These are phyloP conservation scores for Volutella citrinella DNA, from an alignment of 2,329 filamentous ascomycete genomes.

Conservation along the genomic window DNA sequence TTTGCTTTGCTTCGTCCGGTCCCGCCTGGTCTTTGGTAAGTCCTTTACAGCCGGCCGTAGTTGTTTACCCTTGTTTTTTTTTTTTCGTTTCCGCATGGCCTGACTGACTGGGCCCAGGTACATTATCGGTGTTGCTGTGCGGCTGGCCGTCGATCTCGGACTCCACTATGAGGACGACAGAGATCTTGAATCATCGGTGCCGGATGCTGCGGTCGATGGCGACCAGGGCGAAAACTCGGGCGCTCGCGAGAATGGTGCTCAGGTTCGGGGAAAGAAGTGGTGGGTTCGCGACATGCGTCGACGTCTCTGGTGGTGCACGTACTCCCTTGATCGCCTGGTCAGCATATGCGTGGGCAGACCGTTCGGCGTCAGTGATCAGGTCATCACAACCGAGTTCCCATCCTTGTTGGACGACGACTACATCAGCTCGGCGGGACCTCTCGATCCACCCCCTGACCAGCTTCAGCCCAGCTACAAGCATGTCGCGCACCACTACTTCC, in stretches of 20 bases:
- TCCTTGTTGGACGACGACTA: constrained; percentile 83
- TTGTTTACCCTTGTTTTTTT: constrained; percentile 1
- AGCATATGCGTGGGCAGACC: constrained; percentile 91
- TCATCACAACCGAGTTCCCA: constrained; percentile 93
- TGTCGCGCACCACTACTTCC: constrained; percentile 89
- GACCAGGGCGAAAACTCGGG: constrained; percentile 34
- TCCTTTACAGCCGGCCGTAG: constrained; percentile 1
- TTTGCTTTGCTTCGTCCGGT: constrained; percentile 90
- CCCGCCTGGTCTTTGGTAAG: constrained; percentile 81
- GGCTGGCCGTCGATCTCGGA: constrained; percentile 86
- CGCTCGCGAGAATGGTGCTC: constrained; percentile 32
- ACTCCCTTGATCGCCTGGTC: constrained; percentile 91
- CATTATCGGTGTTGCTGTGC: constrained; percentile 89
- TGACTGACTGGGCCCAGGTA: constrained; percentile 50
- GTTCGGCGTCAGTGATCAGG: constrained; percentile 93
- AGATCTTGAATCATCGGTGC: constrained; percentile 57
- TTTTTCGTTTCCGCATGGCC: constrained; percentile 2
- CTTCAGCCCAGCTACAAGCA: constrained; percentile 80
- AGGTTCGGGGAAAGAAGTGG: constrained; percentile 66
- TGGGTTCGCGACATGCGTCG: constrained; percentile 84
- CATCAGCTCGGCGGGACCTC: constrained; percentile 77
- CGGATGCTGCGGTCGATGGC: constrained; percentile 35
- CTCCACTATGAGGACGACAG: constrained; percentile 89
- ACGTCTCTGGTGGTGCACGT: constrained; percentile 95
- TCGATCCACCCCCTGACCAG: constrained; percentile 54